phyloP scores from a whole-genome alignment of 371 early-diverging fungal genomes.

The Circinella umbellata region DNA sequence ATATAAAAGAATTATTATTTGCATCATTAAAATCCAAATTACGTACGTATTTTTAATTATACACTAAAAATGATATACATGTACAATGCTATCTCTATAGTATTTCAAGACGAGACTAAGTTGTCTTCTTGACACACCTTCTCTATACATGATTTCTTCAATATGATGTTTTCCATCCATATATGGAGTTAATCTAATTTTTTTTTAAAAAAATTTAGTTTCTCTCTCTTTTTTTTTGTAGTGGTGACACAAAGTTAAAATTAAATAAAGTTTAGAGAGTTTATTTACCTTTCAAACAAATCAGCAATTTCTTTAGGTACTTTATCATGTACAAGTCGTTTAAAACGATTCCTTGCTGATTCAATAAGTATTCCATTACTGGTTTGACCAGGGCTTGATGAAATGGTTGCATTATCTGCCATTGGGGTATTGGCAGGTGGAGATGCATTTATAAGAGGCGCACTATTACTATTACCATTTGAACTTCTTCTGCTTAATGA shows the following conservation, averaged over 20 bases:
- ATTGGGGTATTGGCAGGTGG: not conserved
- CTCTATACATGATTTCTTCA: constrained; percentile 84
- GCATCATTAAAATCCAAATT: not conserved
- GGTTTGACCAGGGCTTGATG: constrained; percentile 35
- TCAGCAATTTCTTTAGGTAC: constrained; percentile 60
- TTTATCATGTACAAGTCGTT: constrained; percentile 43
- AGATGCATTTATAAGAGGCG: constrained; percentile 5
- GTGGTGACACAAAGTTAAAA: not conserved
- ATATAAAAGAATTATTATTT: too few species aligned
- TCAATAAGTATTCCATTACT: constrained; percentile 19
- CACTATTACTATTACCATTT: constrained; percentile 15
- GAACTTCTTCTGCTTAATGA: constrained; percentile 14
- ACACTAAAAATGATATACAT: constrained; percentile 47
- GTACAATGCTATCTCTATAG: constrained; percentile 61
- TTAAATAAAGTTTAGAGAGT: not conserved
- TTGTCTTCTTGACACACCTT: constrained; percentile 70
- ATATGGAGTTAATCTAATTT: constrained; percentile 65
- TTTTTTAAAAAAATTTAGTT: not conserved
- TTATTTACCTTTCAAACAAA: constrained; percentile 61
- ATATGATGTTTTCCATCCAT: constrained; percentile 83
- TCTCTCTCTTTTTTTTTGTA: not conserved
- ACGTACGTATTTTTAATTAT: not conserved
- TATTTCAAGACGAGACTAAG: constrained; percentile 62
- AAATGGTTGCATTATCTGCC: constrained; percentile 1
- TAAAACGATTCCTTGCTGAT: constrained; percentile 26